Base-by-base conservation (phyloP, 176 grass and related monocot species). In the Poa annua region DNA sequence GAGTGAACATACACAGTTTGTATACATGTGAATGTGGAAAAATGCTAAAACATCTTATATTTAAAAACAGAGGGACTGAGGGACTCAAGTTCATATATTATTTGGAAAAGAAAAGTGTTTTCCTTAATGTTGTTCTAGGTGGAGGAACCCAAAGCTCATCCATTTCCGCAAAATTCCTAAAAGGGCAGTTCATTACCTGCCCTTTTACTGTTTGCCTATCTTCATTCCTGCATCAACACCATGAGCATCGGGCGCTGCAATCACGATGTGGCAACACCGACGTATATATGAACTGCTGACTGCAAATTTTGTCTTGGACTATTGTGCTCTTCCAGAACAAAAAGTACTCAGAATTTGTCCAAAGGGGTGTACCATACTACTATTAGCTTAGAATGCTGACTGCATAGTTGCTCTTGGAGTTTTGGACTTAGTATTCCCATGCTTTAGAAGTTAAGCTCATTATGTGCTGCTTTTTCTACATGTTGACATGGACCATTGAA, bases 301-400 rank as follows among this genome's bases (percentile, higher is more conserved):
- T 68, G 48, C 29, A 29, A 52, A 60, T 67, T 47, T 56, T 49
- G 26, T 75, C 26, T 78, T 67, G 71, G 71, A 83, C 74, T 20
- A 74, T 82, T 78, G 24, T 61, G 35, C 60, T 49, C 69, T 59
- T 74, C 47, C 45, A 22, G 38, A 55, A 35, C 49, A 79, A 73
- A 74, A 80, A 17, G 59, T 69, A 78, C 44, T 66, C 48, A 73
- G 55, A 89, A 20, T 82, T 89, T 66, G 20, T 32, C 35, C 45
- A 73, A 86, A 89, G 55, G 22, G 64, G 54, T 81, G 78, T 41
- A 22, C 11, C 83, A 81, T 78, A 72, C 86, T n/a, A n/a, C n/a
- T n/a, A n/a, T n/a, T n/a, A n/a, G 73, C 45, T 77, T 73, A 48
- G 88, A 81, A 80, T 74, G 72, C 3, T 86, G 88, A 85, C 88